A percentile compares a stretch with the other conserved stretches of the same genome.
Evolutionary conservation across 768 basidiomycete species (phyloP).

Genomic region (Rhodotorula toruloides): DNA sequence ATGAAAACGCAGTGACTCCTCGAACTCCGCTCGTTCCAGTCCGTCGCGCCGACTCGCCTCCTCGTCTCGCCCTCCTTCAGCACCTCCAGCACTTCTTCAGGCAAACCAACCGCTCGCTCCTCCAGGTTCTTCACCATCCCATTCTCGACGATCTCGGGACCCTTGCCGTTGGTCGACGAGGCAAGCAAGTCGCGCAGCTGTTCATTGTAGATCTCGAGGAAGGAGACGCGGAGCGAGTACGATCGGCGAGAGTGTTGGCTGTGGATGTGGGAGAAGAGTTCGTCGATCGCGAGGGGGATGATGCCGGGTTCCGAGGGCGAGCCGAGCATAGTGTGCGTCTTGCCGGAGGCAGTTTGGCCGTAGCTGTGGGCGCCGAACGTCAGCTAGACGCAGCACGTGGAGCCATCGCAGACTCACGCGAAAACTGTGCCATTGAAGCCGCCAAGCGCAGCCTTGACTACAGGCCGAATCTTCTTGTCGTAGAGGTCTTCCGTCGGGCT

Average conservation of each 20-base stretch:
- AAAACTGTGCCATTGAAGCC: slow-evolving; percentile 96
- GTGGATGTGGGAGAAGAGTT: slow-evolving; percentile 79
- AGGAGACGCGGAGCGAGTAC: slow-evolving; percentile 90
- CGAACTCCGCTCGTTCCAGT: slow-evolving; percentile 95
- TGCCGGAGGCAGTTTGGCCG: slow-evolving; percentile 74
- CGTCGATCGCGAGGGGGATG: slow-evolving; percentile 85
- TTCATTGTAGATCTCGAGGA: slow-evolving; percentile 92
- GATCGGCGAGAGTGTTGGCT: slow-evolving; percentile 64
- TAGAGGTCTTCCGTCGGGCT: slow-evolving; percentile 37
- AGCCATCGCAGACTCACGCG: slow-evolving; percentile 56
- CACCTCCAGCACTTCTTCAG: slow-evolving; percentile 78
- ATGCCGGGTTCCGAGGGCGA: slow-evolving; percentile 72
- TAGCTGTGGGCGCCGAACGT: slow-evolving; percentile 36
- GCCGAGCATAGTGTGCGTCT: slow-evolving; percentile 68
- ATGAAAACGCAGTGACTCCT: slow-evolving; percentile 91
- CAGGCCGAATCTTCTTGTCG: slow-evolving; percentile 36
- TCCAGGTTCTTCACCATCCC: slow-evolving; percentile 65
- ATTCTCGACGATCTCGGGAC: slow-evolving; percentile 57
- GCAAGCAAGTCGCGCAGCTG: slow-evolving; percentile 46
- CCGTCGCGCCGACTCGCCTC: slow-evolving; percentile 87
- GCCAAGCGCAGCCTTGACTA: slow-evolving; percentile 72
- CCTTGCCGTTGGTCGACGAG: slow-evolving; percentile 46
- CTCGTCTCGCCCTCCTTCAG: slow-evolving; percentile 79
- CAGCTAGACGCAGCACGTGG: not conserved
- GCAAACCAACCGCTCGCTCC: slow-evolving; percentile 88